These are phyloP conservation scores for Henckelia pumila DNA, from an alignment of 257 asterid genomes.

Conservation along the genomic window DNA sequence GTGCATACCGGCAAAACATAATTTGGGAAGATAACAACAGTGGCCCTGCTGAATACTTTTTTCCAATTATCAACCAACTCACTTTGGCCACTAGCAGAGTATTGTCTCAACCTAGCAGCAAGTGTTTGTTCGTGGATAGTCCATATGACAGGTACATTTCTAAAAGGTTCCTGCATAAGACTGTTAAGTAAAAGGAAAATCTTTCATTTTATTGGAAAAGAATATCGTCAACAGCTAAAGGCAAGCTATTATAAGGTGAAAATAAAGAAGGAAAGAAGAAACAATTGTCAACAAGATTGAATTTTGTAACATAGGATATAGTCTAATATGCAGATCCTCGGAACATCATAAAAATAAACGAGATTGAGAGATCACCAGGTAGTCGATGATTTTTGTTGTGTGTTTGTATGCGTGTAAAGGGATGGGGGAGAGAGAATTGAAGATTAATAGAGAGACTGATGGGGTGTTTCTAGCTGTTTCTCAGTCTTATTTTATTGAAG, in stretches of 20 bases:
- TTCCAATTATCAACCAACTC: slow-evolving; percentile 70
- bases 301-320: background rate
- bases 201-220: slow-evolving; percentile 31
- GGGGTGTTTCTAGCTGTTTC: background rate
- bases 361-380: background rate
- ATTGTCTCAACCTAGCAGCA: slow-evolving; percentile 56
- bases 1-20: slow-evolving; percentile 72
- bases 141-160: slow-evolving; percentile 78
- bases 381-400: background rate
- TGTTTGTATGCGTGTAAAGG: background rate
- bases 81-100: slow-evolving; percentile 53
- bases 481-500: background rate
- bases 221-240: background rate
- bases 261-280: background rate
- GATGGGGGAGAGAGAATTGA: background rate
- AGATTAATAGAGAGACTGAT: background rate
- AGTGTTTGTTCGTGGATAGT: slow-evolving; percentile 78
- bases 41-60: slow-evolving; percentile 72
- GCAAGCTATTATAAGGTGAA: background rate
- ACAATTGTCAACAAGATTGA: background rate
- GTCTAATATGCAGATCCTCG: background rate
- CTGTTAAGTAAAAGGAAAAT: slow-evolving; percentile 58
- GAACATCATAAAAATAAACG: background rate
- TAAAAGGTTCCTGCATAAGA: slow-evolving; percentile 96
- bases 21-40: slow-evolving; percentile 82